Evolutionary conservation across 352 stramenopile species (phyloP).

Genomic region (Globisporangium heterothallicum): DNA sequence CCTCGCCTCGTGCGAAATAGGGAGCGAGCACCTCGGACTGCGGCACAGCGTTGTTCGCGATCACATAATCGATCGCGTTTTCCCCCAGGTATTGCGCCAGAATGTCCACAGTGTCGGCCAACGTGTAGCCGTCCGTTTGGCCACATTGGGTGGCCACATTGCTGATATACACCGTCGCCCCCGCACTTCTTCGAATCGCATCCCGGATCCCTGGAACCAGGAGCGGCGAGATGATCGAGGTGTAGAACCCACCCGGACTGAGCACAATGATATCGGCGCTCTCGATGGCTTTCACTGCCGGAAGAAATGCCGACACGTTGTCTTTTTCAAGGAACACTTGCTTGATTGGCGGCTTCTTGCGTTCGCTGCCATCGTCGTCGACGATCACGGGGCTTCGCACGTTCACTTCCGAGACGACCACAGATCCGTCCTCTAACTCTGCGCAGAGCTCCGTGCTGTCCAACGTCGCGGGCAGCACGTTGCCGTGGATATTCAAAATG

Average conservation of each 20-base stretch:
- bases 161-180: conserved; percentile 81
- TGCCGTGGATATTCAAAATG: conserved; percentile 81
- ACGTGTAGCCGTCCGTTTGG: conserved; percentile 75
- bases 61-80: conserved; percentile 80
- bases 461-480: conserved; percentile 76
- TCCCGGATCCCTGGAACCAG: conserved; percentile 79
- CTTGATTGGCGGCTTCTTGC: conserved; percentile 69
- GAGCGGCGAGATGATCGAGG: conserved; percentile 78
- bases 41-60: conserved; percentile 73
- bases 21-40: conserved; percentile 44
- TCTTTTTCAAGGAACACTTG: conserved; percentile 76
- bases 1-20: conserved; percentile 70
- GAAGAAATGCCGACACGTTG: conserved; percentile 63
- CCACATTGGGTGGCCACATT: conserved; percentile 83
- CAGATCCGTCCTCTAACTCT: conserved; percentile 61
- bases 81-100: conserved; percentile 64
- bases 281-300: conserved; percentile 74
- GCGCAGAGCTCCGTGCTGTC: conserved; percentile 79
- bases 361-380: conserved; percentile 26
- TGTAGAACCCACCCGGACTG: conserved; percentile 80
- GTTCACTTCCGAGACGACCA: conserved; percentile 79
- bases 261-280: conserved; percentile 84
- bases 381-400: conserved; percentile 59
- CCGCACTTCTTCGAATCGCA: conserved; percentile 57
- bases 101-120: conserved; percentile 60